Evolutionary conservation across 805 yeast genomes (phyloP).

Genomic region (Ogataea glucozyma): DNA sequence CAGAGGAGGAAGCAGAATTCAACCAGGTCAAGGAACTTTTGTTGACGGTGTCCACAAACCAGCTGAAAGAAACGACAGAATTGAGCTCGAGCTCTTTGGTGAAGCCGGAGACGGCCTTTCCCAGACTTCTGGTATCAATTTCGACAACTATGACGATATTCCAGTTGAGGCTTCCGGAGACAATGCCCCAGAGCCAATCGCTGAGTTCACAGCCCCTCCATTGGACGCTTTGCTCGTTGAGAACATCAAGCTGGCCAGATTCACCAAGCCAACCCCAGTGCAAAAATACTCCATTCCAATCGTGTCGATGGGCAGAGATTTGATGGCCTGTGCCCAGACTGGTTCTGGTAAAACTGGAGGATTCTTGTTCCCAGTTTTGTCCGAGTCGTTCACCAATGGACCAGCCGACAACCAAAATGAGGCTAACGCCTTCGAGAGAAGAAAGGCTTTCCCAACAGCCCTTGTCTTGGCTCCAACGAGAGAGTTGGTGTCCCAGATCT

Average conservation of each 20-base stretch:
- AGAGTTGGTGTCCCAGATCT: conserved; percentile 97
- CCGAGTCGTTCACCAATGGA: conserved; percentile 86
- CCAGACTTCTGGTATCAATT: conserved; percentile 96
- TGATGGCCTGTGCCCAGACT: conserved; percentile 95
- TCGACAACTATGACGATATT: conserved; percentile 97
- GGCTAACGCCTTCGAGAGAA: conserved; percentile 52
- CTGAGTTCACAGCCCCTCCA: conserved; percentile 88
- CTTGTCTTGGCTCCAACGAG: conserved; percentile 98
- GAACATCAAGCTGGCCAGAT: conserved; percentile 85
- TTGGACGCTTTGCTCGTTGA: conserved; percentile 82
- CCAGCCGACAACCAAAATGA: conserved; percentile 62
- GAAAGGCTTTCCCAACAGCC: conserved; percentile 91
- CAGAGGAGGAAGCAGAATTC: conserved; percentile 40
- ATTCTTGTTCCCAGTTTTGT: conserved; percentile 94
- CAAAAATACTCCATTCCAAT: conserved; percentile 90
- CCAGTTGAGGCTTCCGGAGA: conserved; percentile 98
- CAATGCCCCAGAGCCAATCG: conserved; percentile 90
- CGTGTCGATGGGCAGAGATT: conserved; percentile 67
- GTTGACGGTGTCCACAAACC: conserved; percentile 87
- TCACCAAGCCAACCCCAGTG: conserved; percentile 94
- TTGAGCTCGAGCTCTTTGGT: conserved; percentile 86
- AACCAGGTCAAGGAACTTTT: conserved; percentile 72
- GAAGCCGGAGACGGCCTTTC: conserved; percentile 66
- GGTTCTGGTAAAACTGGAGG: conserved; percentile 99
- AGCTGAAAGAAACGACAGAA: conserved; percentile 64